Conservation (phyloP, 225 moss, liverwort and hornwort species). For the Pseudoscleropodium purum region DNA sequence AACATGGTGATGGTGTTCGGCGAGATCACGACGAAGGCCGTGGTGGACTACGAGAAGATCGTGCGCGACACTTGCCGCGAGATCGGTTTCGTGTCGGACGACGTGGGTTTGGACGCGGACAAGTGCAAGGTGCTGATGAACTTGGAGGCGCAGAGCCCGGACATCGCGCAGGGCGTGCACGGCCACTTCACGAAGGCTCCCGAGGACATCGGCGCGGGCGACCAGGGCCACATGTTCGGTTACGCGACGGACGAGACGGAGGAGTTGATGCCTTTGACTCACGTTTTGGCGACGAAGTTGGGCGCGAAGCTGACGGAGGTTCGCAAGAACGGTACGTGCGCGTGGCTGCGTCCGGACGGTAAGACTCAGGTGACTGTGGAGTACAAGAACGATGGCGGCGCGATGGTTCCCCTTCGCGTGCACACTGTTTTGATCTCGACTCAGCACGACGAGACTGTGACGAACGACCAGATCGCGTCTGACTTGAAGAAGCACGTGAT, state of each 20-base stretch:
- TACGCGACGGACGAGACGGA: conserved; percentile 90
- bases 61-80: conserved; percentile 74
- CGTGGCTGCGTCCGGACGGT: conserved; percentile 79
- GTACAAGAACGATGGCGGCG: conserved; percentile 69
- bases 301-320: conserved; percentile 76
- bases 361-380: conserved; percentile 88
- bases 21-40: conserved; percentile 78
- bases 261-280: conserved; percentile 80
- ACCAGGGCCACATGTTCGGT: conserved; percentile 87
- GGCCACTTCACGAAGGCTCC: conserved; percentile 82
- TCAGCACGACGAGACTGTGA: conserved; percentile 88
- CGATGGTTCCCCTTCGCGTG: conserved; percentile 67
- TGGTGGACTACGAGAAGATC: conserved; percentile 83
- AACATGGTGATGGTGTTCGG: conserved; percentile 94
- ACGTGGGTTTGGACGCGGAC: conserved; percentile 67
- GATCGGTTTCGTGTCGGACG: conserved; percentile 64
- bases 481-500: conserved; percentile 84
- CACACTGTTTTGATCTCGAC: conserved; percentile 83
- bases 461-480: conserved; percentile 81
- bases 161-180: conserved; percentile 87
- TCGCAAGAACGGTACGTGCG: conserved; percentile 71
- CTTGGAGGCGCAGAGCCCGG: conserved; percentile 78
- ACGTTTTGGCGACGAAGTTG: conserved; percentile 82
- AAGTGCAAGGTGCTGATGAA: conserved; percentile 77
- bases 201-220: conserved; percentile 80